Conservation (phyloP, 1,284 basidiomycete genomes). For the Fomitopsis pinicola region DNA sequence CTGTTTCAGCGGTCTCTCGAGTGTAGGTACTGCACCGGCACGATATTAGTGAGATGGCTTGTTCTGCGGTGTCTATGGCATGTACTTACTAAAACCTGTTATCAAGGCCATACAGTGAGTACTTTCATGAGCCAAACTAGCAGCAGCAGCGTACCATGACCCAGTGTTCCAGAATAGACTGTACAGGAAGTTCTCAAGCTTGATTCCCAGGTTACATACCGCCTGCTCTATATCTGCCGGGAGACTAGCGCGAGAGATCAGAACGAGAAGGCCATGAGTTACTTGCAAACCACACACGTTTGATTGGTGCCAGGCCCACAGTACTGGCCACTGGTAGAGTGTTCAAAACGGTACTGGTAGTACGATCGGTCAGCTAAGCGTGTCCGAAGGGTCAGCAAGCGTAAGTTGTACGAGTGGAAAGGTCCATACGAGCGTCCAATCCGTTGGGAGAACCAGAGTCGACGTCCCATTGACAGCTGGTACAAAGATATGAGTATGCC, state of each 20-base stretch:
- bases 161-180: slow-evolving; percentile 13
- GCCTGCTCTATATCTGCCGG: slow-evolving; percentile 7
- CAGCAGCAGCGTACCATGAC: slow-evolving; percentile 6
- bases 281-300: neutral
- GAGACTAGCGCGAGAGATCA: neutral
- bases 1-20: no score
- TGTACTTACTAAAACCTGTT: slow-evolving; percentile 15
- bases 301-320: slow-evolving; percentile 6
- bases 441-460: slow-evolving; percentile 1
- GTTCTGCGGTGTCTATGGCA: neutral
- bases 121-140: neutral
- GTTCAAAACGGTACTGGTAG: neutral
- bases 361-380: no score
- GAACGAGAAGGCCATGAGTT: no score
- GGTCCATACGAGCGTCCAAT: slow-evolving; percentile 10
- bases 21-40: no score
- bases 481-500: no score
- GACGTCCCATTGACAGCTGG: slow-evolving; percentile 13
- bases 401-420: no score
- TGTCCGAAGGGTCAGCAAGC: neutral
- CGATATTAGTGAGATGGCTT: no score
- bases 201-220: slow-evolving; percentile 11
- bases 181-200: slow-evolving; percentile 12
- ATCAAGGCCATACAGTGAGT: neutral
- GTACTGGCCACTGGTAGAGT: neutral